Percentiles rank a stretch among this genome's conserved stretches.
Evolutionary conservation across 2,329 filamentous ascomycete species (phyloP).

Genomic region (Rhinocladiella similis): DNA sequence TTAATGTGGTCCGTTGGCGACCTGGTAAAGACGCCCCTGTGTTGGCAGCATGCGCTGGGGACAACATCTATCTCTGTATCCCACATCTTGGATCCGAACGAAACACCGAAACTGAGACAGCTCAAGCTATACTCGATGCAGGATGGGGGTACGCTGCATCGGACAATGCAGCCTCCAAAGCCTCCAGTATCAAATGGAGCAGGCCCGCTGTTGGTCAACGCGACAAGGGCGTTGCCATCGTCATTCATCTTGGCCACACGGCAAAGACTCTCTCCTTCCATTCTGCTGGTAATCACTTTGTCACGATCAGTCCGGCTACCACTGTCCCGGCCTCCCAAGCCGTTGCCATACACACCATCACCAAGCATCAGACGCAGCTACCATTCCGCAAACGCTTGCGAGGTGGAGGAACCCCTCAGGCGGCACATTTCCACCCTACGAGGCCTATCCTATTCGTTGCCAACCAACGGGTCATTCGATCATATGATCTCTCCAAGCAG

Average conservation of each 20-base stretch:
- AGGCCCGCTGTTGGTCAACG: slow-evolving; percentile 73
- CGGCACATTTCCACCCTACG: slow-evolving; percentile 90
- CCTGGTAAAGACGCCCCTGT: slow-evolving; percentile 79
- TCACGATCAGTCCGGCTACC: slow-evolving; percentile 75
- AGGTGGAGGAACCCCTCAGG: slow-evolving; percentile 75
- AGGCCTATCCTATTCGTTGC: slow-evolving; percentile 94
- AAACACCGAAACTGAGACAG: slow-evolving; percentile 55
- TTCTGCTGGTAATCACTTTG: slow-evolving; percentile 87
- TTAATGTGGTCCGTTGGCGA: slow-evolving; percentile 87
- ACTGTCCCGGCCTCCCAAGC: slow-evolving; percentile 57
- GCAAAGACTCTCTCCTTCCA: slow-evolving; percentile 95
- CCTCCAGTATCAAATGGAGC: slow-evolving; percentile 67
- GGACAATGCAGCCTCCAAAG: slow-evolving; percentile 58
- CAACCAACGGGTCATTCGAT: slow-evolving; percentile 87
- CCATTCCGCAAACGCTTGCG: slow-evolving; percentile 76
- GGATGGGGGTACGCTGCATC: slow-evolving; percentile 89
- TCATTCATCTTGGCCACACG: slow-evolving; percentile 74
- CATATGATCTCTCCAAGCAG: slow-evolving; percentile 89
- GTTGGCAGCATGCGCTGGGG: slow-evolving; percentile 78
- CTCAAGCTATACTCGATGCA: slow-evolving; percentile 74
- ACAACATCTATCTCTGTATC: slow-evolving; percentile 81
- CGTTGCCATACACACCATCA: slow-evolving; percentile 91
- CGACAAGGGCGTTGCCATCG: slow-evolving; percentile 73
- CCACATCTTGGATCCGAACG: slow-evolving; percentile 55
- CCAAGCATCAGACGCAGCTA: slow-evolving; percentile 90